Conservation (phyloP, 1,284 basidiomycete species). For the Boletus sp. region DNA sequence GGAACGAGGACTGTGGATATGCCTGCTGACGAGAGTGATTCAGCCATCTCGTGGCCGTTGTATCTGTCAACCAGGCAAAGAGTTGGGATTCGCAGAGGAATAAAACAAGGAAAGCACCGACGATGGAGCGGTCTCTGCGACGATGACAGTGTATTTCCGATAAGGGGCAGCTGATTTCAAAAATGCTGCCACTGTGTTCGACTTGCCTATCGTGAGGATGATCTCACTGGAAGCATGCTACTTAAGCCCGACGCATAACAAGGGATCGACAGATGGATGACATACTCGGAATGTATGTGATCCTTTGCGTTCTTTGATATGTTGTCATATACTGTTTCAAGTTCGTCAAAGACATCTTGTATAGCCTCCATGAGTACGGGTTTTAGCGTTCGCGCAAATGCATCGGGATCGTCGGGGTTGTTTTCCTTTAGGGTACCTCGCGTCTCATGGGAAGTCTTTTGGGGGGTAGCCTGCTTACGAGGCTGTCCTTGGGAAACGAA, state of each 20-base stretch:
- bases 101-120: constrained; percentile 38
- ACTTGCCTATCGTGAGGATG: constrained; percentile 93
- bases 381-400: constrained; percentile 66
- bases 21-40: constrained; percentile 69
- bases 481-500: constrained; percentile 77
- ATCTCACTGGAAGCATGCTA: constrained; percentile 68
- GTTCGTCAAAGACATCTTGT: constrained; percentile 90
- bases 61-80: constrained; percentile 48
- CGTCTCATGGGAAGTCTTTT: constrained; percentile 44
- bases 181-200: constrained; percentile 91
- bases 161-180: constrained; percentile 87
- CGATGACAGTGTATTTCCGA: constrained; percentile 93
- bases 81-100: constrained; percentile 2
- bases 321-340: constrained; percentile 94
- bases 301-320: constrained; percentile 93
- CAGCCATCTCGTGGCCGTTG: constrained; percentile 82
- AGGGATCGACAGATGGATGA: constrained; percentile 12
- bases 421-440: constrained; percentile 59
- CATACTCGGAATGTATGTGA: constrained; percentile 95
- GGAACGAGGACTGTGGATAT: constrained; percentile 95
- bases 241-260: neutral
- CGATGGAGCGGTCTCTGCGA: constrained; percentile 92
- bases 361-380: constrained; percentile 87
- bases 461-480: constrained; percentile 48
- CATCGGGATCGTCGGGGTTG: constrained; percentile 68